Base-by-base conservation (phyloP, 371 early-diverging fungal species). In the Haplosporangium sp. region DNA sequence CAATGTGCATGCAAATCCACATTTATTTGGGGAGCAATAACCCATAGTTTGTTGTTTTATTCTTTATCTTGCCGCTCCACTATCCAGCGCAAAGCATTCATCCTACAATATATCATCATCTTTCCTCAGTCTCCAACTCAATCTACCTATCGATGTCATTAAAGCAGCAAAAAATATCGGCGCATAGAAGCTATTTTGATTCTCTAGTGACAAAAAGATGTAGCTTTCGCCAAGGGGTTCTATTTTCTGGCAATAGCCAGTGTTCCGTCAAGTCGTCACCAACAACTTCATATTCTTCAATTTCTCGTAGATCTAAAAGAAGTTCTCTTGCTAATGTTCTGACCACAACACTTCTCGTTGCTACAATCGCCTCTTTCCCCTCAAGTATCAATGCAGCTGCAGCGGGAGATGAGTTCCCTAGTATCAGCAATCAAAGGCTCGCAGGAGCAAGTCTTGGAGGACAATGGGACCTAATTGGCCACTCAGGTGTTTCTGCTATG, bases 401-500 rank as follows among this genome's bases (percentile, higher is more conserved):
- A 60, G 40, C 8, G 10, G 57, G 35, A 57, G 0, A 6, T 37
- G 20, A 17, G 11, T n/a, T 17, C 35, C 10, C 11, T 38, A 37
- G 3, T 11, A 4, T 37, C 44, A 57, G 5, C 10, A 27, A 65
- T 5, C 53, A 34, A 10, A 48, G 37, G 50, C 34, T 61, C 2
- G 39, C 71, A n/a, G 67, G 55, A 3, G 69, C 78, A 1, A 77
- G 78, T 66, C 34, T 72, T 10, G 73, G 73, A 7, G 81, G 81
- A 3, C 81, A 79, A 55, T 79, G 81, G 81, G 81, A 79, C 40
- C 55, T 79, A 10, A 74, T 77, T 55, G 75, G 78, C 7, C 74
- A 77, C 55, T 82, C 84, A 6, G 76, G 77, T 3, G 84, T 84
- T 3, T 70, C 75, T 0, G 83, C 83, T 0, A 84, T 84, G 84